phyloP scores from a whole-genome alignment of 2,329 filamentous ascomycete genomes.

The Venturia aucupariae region DNA sequence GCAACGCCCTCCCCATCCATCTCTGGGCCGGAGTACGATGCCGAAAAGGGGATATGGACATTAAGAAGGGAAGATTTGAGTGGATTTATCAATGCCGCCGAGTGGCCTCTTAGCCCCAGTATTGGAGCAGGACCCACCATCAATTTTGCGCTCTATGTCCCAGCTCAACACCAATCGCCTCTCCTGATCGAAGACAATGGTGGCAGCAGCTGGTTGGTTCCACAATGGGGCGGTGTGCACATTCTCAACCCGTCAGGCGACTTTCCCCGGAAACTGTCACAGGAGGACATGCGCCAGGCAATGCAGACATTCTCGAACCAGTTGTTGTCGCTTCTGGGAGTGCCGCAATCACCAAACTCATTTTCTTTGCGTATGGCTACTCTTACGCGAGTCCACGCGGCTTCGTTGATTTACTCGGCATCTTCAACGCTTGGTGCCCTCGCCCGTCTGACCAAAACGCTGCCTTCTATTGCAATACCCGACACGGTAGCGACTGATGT shows the following conservation, averaged over 20 bases:
- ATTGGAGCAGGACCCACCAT: constrained; percentile 90
- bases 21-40: constrained; percentile 46
- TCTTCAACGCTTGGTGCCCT: constrained; percentile 91
- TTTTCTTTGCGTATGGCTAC: constrained; percentile 78
- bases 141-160: constrained; percentile 90
- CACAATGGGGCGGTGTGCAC: constrained; percentile 81
- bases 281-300: constrained; percentile 62
- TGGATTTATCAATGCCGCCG: constrained; percentile 93
- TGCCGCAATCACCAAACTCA: constrained; percentile 67
- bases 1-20: constrained; percentile 59
- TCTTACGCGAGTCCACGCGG: constrained; percentile 74
- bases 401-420: constrained; percentile 76
- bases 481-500: constrained; percentile 79
- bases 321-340: constrained; percentile 76
- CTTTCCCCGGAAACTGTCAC: constrained; percentile 43
- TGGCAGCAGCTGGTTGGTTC: constrained; percentile 75
- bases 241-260: constrained; percentile 50
- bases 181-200: constrained; percentile 50
- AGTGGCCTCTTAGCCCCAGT: constrained; percentile 92
- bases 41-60: constrained; percentile 49
- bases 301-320: constrained; percentile 89
- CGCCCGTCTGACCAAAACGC: constrained; percentile 70
- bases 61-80: constrained; percentile 80
- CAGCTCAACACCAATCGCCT: constrained; percentile 55
- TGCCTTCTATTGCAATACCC: constrained; percentile 88